Evolutionary conservation across 2,329 filamentous ascomycete species (phyloP).

Genomic region (Chalaropsis ovoidea): DNA sequence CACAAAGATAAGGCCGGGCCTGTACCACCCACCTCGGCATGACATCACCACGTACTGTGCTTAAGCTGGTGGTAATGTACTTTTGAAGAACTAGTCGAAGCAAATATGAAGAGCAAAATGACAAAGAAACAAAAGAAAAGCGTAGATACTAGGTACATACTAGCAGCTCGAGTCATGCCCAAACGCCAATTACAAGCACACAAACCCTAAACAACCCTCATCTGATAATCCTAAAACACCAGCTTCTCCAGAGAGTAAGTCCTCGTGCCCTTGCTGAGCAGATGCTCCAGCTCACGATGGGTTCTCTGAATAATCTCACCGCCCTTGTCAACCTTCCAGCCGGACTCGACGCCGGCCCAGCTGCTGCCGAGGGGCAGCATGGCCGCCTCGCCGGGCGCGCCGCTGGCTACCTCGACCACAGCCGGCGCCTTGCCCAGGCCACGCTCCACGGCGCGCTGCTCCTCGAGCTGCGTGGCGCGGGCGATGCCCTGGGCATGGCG

Average conservation of each 20-base stretch:
- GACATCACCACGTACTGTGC: neutral
- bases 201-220: conserved; percentile 8
- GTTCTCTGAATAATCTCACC: conserved; percentile 62
- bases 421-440: conserved; percentile 1
- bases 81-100: neutral
- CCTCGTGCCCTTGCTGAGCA: conserved; percentile 69
- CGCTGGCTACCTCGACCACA: conserved; percentile 7
- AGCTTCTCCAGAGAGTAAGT: conserved; percentile 77
- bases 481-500: conserved; percentile 43
- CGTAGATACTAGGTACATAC: conserved; percentile 2
- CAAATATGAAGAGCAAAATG: neutral
- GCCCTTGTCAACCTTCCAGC: conserved; percentile 51
- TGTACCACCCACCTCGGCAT: neutral
- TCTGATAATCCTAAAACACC: conserved; percentile 39
- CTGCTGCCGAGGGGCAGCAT: conserved; percentile 60
- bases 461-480: conserved; percentile 26
- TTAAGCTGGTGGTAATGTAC: neutral
- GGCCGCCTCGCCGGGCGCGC: conserved; percentile 26
- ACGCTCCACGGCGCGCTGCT: conserved; percentile 1
- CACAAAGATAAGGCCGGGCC: neutral
- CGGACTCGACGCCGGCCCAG: conserved; percentile 30
- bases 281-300: conserved; percentile 61
- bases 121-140: neutral
- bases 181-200: conserved; percentile 16
- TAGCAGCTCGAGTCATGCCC: conserved; percentile 8